Conservation (phyloP, 1,284 basidiomycete genomes). For the Sanghuangporus baumii region DNA sequence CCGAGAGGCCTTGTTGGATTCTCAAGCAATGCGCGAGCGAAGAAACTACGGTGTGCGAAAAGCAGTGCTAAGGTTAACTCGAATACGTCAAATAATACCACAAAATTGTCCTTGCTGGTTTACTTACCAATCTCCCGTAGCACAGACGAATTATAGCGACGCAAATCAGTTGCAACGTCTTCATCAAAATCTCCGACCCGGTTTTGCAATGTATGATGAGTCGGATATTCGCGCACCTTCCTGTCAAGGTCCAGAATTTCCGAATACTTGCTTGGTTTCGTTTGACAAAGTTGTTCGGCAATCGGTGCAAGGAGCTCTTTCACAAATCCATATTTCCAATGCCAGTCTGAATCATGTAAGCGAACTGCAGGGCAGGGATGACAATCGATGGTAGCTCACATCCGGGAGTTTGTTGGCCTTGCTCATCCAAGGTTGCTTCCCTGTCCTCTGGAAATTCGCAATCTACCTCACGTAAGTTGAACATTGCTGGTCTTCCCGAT, state of each 20-base stretch:
- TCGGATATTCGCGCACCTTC: conserved; percentile 12
- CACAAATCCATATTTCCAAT: conserved; percentile 11
- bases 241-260: conserved; percentile 17
- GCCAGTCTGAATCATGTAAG: not conserved
- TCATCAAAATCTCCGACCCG: not conserved
- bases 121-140: conserved; percentile 3
- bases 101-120: not conserved
- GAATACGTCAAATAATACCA: not conserved
- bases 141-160: conserved; percentile 4
- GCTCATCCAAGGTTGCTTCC: conserved; percentile 1
- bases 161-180: not conserved
- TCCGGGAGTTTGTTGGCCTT: conserved; percentile 3
- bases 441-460: conserved; percentile 17
- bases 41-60: conserved; percentile 12
- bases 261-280: conserved; percentile 9
- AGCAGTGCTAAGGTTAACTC: conserved; percentile 8
- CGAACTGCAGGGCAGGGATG: not conserved
- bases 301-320: conserved; percentile 9
- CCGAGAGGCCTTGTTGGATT: conserved; percentile 2
- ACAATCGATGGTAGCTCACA: not conserved
- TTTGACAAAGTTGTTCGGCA: conserved; percentile 5
- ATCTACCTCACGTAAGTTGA: conserved; percentile 13
- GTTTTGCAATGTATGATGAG: not conserved
- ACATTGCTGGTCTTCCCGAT: conserved; percentile 15
- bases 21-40: conserved; percentile 15